These are phyloP conservation scores for Xylariaceae sp. DNA, from an alignment of 2,329 filamentous ascomycete species.

Conservation along the genomic window DNA sequence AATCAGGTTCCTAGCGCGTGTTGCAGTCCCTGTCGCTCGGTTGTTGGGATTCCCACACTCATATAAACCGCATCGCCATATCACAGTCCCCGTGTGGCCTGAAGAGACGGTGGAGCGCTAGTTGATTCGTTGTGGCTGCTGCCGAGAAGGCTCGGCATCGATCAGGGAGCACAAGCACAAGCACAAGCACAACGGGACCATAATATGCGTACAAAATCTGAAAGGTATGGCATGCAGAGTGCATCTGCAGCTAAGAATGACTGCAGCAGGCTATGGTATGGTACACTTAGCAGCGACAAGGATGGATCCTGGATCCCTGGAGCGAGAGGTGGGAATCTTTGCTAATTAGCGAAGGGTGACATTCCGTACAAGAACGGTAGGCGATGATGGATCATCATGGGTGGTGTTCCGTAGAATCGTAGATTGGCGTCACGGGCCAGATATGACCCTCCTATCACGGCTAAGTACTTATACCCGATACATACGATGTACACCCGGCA, in stretches of 20 bases:
- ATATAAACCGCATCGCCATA: not conserved
- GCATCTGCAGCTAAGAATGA: conserved; percentile 32
- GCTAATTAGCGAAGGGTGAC: conserved; percentile 6
- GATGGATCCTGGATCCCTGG: conserved; percentile 18
- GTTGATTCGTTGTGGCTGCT: conserved; percentile 26
- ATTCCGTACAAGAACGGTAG: not conserved
- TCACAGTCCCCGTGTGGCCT: not conserved
- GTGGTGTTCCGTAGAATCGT: too few species aligned
- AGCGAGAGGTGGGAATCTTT: conserved; percentile 1
- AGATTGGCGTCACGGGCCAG: too few species aligned
- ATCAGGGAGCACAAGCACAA: conserved; percentile 25
- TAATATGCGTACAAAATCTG: conserved; percentile 19
- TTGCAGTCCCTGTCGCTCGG: conserved; percentile 11
- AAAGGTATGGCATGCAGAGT: conserved; percentile 32
- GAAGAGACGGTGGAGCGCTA: not conserved
- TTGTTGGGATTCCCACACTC: conserved; percentile 18
- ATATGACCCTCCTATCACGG: too few species aligned
- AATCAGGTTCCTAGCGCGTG: conserved; percentile 2
- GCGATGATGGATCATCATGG: not conserved
- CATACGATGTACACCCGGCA: too few species aligned
- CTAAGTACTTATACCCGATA: too few species aligned
- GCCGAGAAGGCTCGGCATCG: conserved; percentile 30
- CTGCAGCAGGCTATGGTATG: conserved; percentile 19
- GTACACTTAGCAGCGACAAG: conserved; percentile 15
- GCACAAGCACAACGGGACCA: conserved; percentile 21